Conservation (phyloP, 305 asterid genomes). For the Fraxinus paxiana region DNA sequence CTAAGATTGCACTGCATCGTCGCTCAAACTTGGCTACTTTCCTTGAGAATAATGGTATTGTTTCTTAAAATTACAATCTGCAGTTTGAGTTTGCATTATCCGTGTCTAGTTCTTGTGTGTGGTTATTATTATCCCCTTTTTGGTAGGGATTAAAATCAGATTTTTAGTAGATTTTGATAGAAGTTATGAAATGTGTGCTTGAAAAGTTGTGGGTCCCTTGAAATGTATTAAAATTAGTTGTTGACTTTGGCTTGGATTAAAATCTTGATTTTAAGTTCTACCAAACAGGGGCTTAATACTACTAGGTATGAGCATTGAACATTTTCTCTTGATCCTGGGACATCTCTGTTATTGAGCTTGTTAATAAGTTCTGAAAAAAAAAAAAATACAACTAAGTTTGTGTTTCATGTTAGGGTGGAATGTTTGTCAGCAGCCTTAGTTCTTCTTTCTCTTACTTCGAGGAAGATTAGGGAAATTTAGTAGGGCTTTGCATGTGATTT, state of each 20-base stretch:
- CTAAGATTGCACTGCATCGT: slow-evolving; percentile 90
- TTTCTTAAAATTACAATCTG: background rate
- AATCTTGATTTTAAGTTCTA: background rate
- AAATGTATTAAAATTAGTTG: background rate
- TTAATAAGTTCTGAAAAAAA: background rate
- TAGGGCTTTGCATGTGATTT: background rate
- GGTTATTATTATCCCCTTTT: background rate
- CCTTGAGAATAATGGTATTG: slow-evolving; percentile 77
- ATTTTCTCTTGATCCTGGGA: background rate
- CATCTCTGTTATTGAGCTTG: slow-evolving; percentile 18
- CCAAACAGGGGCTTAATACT: background rate
- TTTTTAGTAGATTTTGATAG: background rate
- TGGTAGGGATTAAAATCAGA: background rate
- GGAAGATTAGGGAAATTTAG: background rate
- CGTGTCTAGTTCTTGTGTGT: background rate
- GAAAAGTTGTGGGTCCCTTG: background rate
- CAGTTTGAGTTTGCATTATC: background rate
- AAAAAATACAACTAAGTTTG: background rate
- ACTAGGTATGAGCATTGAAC: background rate
- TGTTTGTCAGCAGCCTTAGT: background rate
- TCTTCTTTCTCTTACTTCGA: background rate
- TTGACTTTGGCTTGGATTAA: background rate
- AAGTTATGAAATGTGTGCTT: background rate
- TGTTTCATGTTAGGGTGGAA: background rate
- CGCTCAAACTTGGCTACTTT: slow-evolving; percentile 81